A percentile compares a stretch with the other conserved stretches of the same genome.
phyloP scores from a whole-genome alignment of 1,139 yeast species.

The Candida buenavistaensis region DNA sequence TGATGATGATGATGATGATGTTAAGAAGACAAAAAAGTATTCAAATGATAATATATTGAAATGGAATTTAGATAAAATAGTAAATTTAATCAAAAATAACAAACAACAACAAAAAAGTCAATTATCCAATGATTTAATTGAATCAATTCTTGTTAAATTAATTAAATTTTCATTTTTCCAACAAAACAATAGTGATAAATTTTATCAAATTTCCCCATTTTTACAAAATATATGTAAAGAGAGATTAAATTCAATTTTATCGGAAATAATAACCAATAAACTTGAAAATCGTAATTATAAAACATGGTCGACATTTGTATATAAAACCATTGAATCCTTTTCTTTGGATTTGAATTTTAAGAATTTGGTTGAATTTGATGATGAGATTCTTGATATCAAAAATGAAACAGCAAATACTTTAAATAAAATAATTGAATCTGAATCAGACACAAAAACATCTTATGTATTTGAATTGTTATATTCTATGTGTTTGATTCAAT shows the following conservation, averaged over 20 bases:
- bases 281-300: slow-evolving; percentile 36
- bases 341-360: slow-evolving; percentile 21
- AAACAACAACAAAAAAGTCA: slow-evolving; percentile 24
- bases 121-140: slow-evolving; percentile 24
- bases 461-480: slow-evolving; percentile 63
- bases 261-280: slow-evolving; percentile 52
- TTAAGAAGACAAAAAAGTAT: too few species aligned
- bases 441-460: slow-evolving; percentile 20
- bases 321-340: slow-evolving; percentile 27
- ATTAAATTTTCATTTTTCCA: slow-evolving; percentile 59
- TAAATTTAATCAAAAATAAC: slow-evolving; percentile 56
- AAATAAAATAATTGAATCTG: slow-evolving; percentile 39
- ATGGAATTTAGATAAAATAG: slow-evolving; percentile 70
- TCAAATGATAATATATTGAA: slow-evolving; percentile 49
- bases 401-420: slow-evolving; percentile 53
- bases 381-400: slow-evolving; percentile 49
- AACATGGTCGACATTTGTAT: slow-evolving; percentile 61
- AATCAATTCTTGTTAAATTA: slow-evolving; percentile 51
- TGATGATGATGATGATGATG: too few species aligned
- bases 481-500: slow-evolving; percentile 76
- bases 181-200: slow-evolving; percentile 19
- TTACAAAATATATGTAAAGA: slow-evolving; percentile 43
- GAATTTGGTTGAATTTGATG: slow-evolving; percentile 51
- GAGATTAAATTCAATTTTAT: slow-evolving; percentile 62
- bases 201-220: slow-evolving; percentile 31